phyloP scores from a whole-genome alignment of 208 protist species.

The Crithidia brevicula region DNA sequence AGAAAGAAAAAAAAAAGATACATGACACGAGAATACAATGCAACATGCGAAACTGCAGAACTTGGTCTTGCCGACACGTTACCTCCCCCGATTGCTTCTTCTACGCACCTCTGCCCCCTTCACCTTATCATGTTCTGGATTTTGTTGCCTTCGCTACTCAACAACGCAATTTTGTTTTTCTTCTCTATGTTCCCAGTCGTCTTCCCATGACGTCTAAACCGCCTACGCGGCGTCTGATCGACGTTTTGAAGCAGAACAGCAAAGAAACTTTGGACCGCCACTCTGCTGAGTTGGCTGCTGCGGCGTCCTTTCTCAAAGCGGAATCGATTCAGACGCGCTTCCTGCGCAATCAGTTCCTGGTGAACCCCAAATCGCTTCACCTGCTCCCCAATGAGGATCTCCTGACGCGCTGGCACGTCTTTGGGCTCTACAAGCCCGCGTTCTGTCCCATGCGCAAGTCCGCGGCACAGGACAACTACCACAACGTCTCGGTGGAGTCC shows the following conservation, averaged over 20 bases:
- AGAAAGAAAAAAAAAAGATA: no score
- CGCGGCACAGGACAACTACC: constrained; percentile 74
- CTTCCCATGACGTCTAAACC: constrained; percentile 71
- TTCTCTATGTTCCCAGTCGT: not conserved
- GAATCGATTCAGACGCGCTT: constrained; percentile 77
- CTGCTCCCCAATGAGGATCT: constrained; percentile 39
- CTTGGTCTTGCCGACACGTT: no score
- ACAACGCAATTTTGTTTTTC: not conserved
- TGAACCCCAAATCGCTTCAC: constrained; percentile 75
- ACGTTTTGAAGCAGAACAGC: constrained; percentile 81
- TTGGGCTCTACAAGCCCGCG: constrained; percentile 88
- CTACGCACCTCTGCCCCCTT: no score
- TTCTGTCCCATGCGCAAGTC: constrained; percentile 88
- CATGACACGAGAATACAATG: no score
- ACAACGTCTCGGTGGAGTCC: constrained; percentile 81
- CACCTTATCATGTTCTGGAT: no score
- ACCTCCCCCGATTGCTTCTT: no score
- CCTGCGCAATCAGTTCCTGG: constrained; percentile 78
- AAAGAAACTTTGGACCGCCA: constrained; percentile 58
- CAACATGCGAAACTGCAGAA: no score
- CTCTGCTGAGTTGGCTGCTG: constrained; percentile 55
- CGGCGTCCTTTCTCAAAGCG: constrained; percentile 46
- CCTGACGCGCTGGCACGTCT: constrained; percentile 55
- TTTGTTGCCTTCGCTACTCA: not conserved
- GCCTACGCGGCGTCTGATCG: constrained; percentile 60